Percentiles rank a stretch among this genome's conserved stretches.
Evolutionary conservation across 1,139 yeast species (phyloP).

Genomic region (Tardiomyces digboiensis): DNA sequence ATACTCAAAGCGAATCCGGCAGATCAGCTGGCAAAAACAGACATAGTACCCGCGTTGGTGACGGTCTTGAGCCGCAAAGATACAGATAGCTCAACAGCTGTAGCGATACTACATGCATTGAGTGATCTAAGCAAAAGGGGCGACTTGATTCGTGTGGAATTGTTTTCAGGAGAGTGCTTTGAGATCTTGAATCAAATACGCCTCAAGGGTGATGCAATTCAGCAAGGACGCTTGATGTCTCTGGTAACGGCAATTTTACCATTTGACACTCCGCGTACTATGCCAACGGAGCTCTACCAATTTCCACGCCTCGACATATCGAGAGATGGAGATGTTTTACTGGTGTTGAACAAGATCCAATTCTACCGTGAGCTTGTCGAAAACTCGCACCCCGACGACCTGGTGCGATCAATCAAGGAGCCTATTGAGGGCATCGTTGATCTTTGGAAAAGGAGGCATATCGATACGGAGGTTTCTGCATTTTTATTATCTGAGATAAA

Average conservation of each 20-base stretch:
- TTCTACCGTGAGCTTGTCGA: conserved; percentile 15
- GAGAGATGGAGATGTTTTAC: conserved; percentile 9
- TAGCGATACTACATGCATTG: conserved; percentile 8
- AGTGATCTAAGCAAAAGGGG: conserved; percentile 11
- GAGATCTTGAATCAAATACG: conserved; percentile 6
- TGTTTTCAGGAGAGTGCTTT: conserved; percentile 13
- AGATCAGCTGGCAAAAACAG: conserved; percentile 14
- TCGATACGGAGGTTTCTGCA: conserved; percentile 1
- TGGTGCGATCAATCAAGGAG: conserved; percentile 6
- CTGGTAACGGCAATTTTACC: conserved; percentile 12
- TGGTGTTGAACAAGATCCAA: conserved; percentile 12
- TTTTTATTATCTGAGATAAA: conserved; percentile 6
- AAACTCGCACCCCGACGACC: conserved; percentile 8
- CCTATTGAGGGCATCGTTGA: conserved; percentile 11
- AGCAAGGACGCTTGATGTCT: conserved; percentile 15
- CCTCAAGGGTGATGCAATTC: conserved; percentile 7
- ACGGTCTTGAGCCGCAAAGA: conserved; percentile 6
- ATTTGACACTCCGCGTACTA: conserved; percentile 8
- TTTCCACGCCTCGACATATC: conserved; percentile 5
- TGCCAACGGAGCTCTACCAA: conserved; percentile 9
- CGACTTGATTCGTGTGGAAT: conserved; percentile 15
- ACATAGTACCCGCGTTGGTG: conserved; percentile 11
- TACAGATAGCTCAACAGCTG: conserved; percentile 3
- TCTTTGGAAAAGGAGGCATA: conserved; percentile 9
- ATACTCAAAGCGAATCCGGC: conserved; percentile 14